Evolutionary conservation across 2,329 filamentous ascomycete genomes (phyloP), one percentile per base, ranked within the genome.

Genomic region (Sporothrix brasiliensis): DNA sequence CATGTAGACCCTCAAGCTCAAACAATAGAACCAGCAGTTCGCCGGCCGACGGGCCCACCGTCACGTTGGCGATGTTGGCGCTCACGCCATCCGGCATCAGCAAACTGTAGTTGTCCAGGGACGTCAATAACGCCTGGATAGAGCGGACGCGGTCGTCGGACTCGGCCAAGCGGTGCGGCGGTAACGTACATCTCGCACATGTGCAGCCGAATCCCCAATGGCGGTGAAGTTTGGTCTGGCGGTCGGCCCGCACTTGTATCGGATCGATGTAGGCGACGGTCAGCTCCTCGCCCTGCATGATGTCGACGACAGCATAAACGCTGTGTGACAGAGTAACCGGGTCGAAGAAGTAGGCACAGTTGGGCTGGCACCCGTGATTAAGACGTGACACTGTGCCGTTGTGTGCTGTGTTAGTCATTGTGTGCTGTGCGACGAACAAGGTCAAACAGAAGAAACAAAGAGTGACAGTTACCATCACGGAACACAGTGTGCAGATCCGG

Each of bases 311-410:
- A 1, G 81, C 80, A 41, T 78, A 76, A 9, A 81, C 77, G 13
- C 77, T 77, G 30, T 81, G 80, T 19, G 77, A 75, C 30, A 82
- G 75, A 0, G 78, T 80, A 5, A 70, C 70, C 13, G 77, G 74
- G 69, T 81, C 78, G 66, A 80, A 79, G 61, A 79, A 78, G 73
- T 80, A 81, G 21, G 76, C 78, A 52, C 76, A 78, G 73, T 81
- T 82, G 27, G 80, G 81, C n/a, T 77, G 76, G 70, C 81, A 82
- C 69, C 79, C 80, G 72, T 83, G 81, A 70, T 83, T 82, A 69
- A 82, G 75, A 2, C 80, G 76, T 52, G 80, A 79, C 9, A 79
- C 79, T 79, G 41, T 14, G 14, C 41, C 49, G 49, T 50, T n/a
- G n/a, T 19, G n/a, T 54, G 53, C n/a, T 39, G 53, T 65, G 9